Conservation (phyloP, 805 yeast genomes). For the Lipomyces oligophaga region DNA sequence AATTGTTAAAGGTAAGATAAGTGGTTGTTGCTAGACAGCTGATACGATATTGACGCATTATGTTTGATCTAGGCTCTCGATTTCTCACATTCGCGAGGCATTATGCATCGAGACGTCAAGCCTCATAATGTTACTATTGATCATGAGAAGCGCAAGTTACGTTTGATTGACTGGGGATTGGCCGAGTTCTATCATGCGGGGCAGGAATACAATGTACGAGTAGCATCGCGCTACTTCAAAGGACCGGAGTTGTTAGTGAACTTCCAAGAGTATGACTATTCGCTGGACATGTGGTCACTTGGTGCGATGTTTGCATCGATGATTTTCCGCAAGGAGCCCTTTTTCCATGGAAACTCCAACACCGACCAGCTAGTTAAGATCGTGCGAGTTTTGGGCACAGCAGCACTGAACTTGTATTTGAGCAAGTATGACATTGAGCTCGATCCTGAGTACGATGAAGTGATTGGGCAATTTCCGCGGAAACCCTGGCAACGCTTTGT, state of each 20-base stretch:
- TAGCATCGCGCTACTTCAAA: constrained; percentile 87
- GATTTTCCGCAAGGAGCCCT: constrained; percentile 85
- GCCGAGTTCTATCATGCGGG: constrained; percentile 92
- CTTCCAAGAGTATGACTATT: constrained; percentile 83
- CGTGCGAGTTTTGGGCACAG: constrained; percentile 82
- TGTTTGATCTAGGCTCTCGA: constrained; percentile 59
- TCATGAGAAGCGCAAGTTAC: constrained; percentile 59
- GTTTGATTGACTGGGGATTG: constrained; percentile 92
- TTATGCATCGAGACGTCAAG: constrained; percentile 92
- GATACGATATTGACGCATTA: background rate
- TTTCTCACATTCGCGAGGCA: constrained; percentile 89
- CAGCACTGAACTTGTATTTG: constrained; percentile 65
- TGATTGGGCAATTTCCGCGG: constrained; percentile 66
- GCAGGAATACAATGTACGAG: constrained; percentile 86
- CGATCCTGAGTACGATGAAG: constrained; percentile 71
- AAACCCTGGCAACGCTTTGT: constrained; percentile 85
- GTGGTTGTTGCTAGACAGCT: background rate
- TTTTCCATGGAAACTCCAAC: constrained; percentile 86
- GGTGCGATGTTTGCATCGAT: constrained; percentile 92
- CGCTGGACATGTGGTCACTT: constrained; percentile 88
- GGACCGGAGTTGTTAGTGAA: constrained; percentile 90
- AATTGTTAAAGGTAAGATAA: constrained; percentile 50
- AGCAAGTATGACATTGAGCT: constrained; percentile 66
- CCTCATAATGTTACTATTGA: constrained; percentile 97
- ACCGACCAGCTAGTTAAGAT: constrained; percentile 89